Evolutionary conservation across 2,329 filamentous ascomycete genomes (phyloP).

Genomic region (Colletotrichum eleusines): DNA sequence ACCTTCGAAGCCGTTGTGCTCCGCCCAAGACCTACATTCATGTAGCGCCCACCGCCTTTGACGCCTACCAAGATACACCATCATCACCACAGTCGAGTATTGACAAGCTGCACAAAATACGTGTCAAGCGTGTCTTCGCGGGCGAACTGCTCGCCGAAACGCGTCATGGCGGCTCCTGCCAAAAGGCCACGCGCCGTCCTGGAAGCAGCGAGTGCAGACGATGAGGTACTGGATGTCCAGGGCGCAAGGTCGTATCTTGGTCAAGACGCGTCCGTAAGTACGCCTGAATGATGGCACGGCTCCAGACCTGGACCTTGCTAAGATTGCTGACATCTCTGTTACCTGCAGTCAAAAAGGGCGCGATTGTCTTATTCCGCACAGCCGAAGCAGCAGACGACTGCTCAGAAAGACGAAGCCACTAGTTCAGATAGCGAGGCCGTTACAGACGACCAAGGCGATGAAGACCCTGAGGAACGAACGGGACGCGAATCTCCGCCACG

Average conservation of each 20-base stretch:
- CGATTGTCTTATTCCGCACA: slow-evolving; percentile 49
- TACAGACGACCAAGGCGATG: slow-evolving; percentile 49
- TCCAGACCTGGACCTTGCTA: background rate
- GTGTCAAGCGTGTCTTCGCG: background rate
- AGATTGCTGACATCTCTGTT: background rate
- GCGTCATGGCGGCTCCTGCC: slow-evolving; percentile 48
- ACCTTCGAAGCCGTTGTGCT: background rate
- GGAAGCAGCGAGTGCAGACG: slow-evolving; percentile 46
- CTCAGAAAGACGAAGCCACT: slow-evolving; percentile 32
- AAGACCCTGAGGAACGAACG: slow-evolving; percentile 48
- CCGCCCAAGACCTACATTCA: background rate
- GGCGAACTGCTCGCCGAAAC: background rate
- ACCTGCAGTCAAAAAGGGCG: slow-evolving; percentile 49
- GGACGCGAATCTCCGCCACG: slow-evolving; percentile 56
- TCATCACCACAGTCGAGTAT: background rate
- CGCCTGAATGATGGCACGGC: background rate
- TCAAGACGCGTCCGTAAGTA: slow-evolving; percentile 54
- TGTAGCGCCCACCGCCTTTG: background rate
- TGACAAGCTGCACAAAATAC: background rate
- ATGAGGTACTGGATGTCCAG: slow-evolving; percentile 52
- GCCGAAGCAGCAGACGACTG: slow-evolving; percentile 35
- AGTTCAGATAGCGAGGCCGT: slow-evolving; percentile 43
- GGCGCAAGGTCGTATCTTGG: slow-evolving; percentile 57
- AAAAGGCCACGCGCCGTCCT: slow-evolving; percentile 59
- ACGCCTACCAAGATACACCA: background rate